phyloP scores from a whole-genome alignment of 2,329 filamentous ascomycete species.

The Aspergillus clavatus region DNA sequence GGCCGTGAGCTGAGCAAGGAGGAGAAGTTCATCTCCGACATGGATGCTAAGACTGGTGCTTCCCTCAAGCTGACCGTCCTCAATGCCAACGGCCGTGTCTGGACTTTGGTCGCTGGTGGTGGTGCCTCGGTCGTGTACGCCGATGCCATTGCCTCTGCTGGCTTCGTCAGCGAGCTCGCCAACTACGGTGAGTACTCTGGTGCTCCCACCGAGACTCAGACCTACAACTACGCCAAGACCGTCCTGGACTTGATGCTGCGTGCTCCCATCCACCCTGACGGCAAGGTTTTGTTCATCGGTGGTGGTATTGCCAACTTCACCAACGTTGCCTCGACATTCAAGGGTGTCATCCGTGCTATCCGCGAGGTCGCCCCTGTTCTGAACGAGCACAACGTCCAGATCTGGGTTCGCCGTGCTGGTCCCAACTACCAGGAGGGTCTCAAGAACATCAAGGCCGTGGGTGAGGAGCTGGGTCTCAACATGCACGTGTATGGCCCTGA shows the following conservation, averaged over 20 bases:
- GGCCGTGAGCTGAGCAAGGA: constrained; percentile 98
- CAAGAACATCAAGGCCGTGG: constrained; percentile 98
- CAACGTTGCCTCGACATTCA: constrained; percentile 98
- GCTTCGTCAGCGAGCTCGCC: constrained; percentile 91
- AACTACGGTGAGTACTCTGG: constrained; percentile 99
- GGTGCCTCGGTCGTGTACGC: constrained; percentile 99
- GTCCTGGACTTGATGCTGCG: constrained; percentile 97
- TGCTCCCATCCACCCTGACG: constrained; percentile 74
- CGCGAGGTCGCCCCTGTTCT: constrained; percentile 81
- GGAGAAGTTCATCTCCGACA: constrained; percentile 97
- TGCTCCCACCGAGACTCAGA: constrained; percentile 97
- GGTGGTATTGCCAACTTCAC: constrained; percentile 99
- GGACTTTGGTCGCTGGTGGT: constrained; percentile 98
- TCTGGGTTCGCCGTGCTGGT: constrained; percentile 87
- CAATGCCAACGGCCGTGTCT: constrained; percentile 86
- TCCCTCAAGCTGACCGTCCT: constrained; percentile 97
- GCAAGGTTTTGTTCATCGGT: constrained; percentile 99
- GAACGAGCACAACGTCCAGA: constrained; percentile 94
- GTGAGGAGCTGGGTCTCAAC: constrained; percentile 86
- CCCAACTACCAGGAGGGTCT: constrained; percentile 99
- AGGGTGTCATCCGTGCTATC: constrained; percentile 96
- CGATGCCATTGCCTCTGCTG: constrained; percentile 93
- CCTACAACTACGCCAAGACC: constrained; percentile 97
- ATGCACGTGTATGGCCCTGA: constrained; percentile 85
- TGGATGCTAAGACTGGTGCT: constrained; percentile 98